Conservation (phyloP, 225 moss, liverwort and hornwort genomes). For the Sphagnum tenellum region DNA sequence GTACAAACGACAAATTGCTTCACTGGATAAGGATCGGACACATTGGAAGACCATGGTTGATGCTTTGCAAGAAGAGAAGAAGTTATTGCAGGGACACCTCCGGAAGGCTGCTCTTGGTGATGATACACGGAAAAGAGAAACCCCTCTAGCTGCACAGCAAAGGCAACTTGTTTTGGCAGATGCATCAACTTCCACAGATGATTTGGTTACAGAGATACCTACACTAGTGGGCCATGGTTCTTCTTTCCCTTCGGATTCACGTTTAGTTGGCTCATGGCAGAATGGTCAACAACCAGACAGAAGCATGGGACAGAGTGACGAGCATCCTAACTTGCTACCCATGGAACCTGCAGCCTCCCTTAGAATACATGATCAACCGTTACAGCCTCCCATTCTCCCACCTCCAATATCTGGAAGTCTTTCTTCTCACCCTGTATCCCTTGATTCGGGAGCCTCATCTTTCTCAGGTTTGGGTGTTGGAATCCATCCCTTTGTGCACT, state of each 20-base stretch:
- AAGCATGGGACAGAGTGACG: slow-evolving; percentile 9
- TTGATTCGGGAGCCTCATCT: slow-evolving; percentile 3
- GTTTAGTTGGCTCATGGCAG: slow-evolving; percentile 29
- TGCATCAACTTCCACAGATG: slow-evolving; percentile 81
- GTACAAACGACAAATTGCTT: slow-evolving; percentile 42
- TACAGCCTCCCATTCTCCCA: slow-evolving; percentile 1
- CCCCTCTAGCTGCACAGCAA: slow-evolving; percentile 21
- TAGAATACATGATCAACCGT: slow-evolving; percentile 16
- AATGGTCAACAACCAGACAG: slow-evolving; percentile 13
- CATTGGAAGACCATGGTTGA: slow-evolving; percentile 80
- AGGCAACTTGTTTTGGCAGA: slow-evolving; percentile 38
- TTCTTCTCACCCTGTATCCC: slow-evolving; percentile 5
- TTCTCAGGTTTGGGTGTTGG: slow-evolving; percentile 1
- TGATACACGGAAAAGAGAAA: slow-evolving; percentile 29
- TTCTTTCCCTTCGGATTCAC: slow-evolving; percentile 42
- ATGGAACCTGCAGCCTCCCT: slow-evolving; percentile 13
- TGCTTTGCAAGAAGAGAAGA: slow-evolving; percentile 97
- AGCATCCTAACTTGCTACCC: too few relatives aligned
- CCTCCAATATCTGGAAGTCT: too few relatives aligned
- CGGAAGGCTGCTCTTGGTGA: slow-evolving; percentile 57
- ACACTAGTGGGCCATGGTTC: slow-evolving; percentile 40
- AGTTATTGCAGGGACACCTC: slow-evolving; percentile 69
- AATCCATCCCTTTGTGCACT: slow-evolving; percentile 33
- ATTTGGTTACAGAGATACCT: slow-evolving; percentile 36
- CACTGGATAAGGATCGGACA: slow-evolving; percentile 70